Evolutionary conservation across 108 stramenopile species (phyloP), one percentile per base, ranked within the genome.

Genomic region (Cyclotella baltica): DNA sequence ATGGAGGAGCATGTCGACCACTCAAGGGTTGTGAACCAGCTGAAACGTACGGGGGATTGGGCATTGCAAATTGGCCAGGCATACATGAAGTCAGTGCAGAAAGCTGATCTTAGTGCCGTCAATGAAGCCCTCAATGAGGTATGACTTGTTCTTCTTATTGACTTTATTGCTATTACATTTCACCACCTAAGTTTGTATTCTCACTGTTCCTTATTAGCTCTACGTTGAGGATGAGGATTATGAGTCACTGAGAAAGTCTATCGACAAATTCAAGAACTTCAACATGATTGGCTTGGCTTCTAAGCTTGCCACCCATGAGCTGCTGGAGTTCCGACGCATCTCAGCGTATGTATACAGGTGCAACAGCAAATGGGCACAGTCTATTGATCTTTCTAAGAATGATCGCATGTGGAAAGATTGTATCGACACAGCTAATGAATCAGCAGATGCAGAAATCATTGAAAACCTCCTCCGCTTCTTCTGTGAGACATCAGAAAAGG

Each of bases 401-500:
- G 98, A 98, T 78, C 93, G 91, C 51, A 98, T 99, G 98, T 99
- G 96, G 96, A 98, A 98, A 89, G 99, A 99, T 66, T 98, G 98
- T 74, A 99, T 99, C 80, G 98, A 99, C 68, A 98, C 98, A 31
- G 98, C 98, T 61, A 97, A 98, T 43, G 95, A 95, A 77, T 97
- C 97, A n/a, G 86, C 86, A 25, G 94, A 96, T 70, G 68, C 81
- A 19, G 96, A 96, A 46, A 93, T 98, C 34, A 96, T 97, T 58
- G 99, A 99, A 80, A 93, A 89, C 46, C 85, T 99, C 28, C 86
- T 99, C 40, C 91, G 97, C 56, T 99, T 97, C 97, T 99, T 99
- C 85, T 98, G 98, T 58, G 96, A 96, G 59, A 91, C 97, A 35
- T 93, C 90, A 43, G 99, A 99, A 87, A 96, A 96, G 73, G 98